Base-by-base conservation (phyloP, 345 rosid species). In the Capsella bursapastoris region DNA sequence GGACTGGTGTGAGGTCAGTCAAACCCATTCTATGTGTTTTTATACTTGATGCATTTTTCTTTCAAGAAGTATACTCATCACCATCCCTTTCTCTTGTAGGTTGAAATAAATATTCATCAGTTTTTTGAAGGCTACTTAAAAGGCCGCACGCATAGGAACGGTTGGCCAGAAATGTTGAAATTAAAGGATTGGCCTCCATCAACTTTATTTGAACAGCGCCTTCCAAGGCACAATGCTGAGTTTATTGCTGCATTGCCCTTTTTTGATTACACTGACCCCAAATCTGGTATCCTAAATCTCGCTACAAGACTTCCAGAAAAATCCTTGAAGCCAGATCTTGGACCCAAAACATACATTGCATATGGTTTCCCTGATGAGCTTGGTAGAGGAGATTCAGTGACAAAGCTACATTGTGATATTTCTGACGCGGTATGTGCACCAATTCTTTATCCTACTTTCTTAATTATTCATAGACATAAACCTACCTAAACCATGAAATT, bases 121-220 rank as follows among this genome's bases (percentile, higher is more conserved):
- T 92, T 92, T 79, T 89, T 92, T 44, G 8, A 52, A 1, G 95
- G 93, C 61, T 92, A 92, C 74, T 34, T 77, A 8, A 32, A 69
- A 3, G 89, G 87, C 16, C 66, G 76, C 6, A 69, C 5, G 64
- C 86, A 85, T 56, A 0, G 0, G 0, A 0, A 47, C 12, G 37
- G 4, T 10, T 87, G 94, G 96, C 97, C 96, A 59, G 84, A 66
- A 55, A 73, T 93, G 70, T 64, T 88, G 76, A 91, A 91, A 68
- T 65, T 91, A 78, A 89, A 87, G 74, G 97, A 91, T 43, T 93
- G 97, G 98, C 97, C 92, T 34, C 90, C 91, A 52, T 90, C 96
- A 58, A 81, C 74, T 62, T 71, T 75, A 52, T 88, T 93, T 71
- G 85, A 86, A 25, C 71, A 83, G 43, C 80, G 82, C 3, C 67